These are phyloP conservation scores for Saturnispora zaruensis DNA, from an alignment of 805 yeast genomes.

Conservation along the genomic window DNA sequence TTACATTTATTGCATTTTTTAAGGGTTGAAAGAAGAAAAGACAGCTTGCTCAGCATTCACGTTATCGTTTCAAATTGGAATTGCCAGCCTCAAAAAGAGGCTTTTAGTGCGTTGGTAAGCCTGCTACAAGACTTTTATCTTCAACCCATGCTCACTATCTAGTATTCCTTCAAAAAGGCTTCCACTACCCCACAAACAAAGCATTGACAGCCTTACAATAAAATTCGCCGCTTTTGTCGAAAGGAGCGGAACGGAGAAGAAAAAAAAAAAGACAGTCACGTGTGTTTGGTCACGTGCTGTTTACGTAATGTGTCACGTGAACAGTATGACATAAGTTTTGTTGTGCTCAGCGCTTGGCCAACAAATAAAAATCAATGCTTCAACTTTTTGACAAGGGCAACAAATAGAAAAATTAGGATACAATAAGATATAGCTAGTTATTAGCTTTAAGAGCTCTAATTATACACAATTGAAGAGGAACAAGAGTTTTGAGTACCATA, in stretches of 20 bases:
- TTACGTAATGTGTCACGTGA: too few species aligned
- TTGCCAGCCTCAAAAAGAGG: too few species aligned
- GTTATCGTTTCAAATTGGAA: too few species aligned
- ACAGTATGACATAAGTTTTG: neutral
- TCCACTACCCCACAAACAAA: neutral
- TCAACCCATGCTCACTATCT: too few species aligned
- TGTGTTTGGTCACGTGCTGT: neutral
- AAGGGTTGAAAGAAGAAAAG: neutral
- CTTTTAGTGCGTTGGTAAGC: too few species aligned
- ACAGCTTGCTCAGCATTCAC: neutral
- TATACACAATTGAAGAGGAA: neutral
- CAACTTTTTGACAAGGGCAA: neutral
- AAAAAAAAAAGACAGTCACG: neutral
- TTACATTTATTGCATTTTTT: too few species aligned
- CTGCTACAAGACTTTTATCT: too few species aligned
- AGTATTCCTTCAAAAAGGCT: too few species aligned
- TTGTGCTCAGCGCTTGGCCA: neutral
- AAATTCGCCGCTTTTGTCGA: neutral
- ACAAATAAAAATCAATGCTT: neutral
- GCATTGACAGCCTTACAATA: neutral
- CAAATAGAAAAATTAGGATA: too few species aligned
- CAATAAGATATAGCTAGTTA: neutral
- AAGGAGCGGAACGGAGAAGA: neutral
- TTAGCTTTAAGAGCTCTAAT: neutral
- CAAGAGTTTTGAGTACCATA: neutral